phyloP scores from a whole-genome alignment of 225 moss, liverwort and hornwort genomes.

The Lunularia cruciata region DNA sequence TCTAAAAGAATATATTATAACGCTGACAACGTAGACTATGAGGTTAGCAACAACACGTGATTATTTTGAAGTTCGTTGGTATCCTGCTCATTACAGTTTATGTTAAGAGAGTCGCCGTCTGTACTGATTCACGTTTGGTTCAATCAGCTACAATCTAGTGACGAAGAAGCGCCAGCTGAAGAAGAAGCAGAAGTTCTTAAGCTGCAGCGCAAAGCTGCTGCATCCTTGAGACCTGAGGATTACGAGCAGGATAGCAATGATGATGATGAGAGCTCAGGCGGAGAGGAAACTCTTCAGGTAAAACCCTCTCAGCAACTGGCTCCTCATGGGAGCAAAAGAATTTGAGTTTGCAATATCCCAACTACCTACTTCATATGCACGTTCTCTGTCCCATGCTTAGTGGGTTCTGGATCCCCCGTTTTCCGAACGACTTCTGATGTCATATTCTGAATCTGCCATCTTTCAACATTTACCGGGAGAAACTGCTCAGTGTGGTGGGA shows the following conservation, averaged over 20 bases:
- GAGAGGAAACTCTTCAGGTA: constrained; percentile 70
- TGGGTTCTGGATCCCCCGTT: no score
- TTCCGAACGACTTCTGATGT: no score
- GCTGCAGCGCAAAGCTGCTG: constrained; percentile 72
- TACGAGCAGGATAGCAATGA: constrained; percentile 49
- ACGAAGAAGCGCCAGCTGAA: constrained; percentile 81
- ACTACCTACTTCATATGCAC: no score
- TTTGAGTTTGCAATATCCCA: no score
- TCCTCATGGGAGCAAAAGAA: no score
- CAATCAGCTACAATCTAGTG: constrained; percentile 79
- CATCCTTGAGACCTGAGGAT: constrained; percentile 72
- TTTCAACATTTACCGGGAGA: no score
- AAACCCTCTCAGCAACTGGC: no score
- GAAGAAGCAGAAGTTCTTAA: constrained; percentile 77
- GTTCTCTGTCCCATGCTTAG: no score
- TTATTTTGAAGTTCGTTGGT: neutral
- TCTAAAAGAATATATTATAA: constrained; percentile 82
- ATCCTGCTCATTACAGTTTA: no score
- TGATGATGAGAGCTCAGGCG: constrained; percentile 40
- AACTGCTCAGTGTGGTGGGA: no score
- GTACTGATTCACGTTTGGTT: neutral
- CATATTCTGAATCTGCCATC: no score
- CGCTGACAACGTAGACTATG: constrained; percentile 86
- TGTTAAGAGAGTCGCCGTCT: no score
- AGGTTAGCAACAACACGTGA: constrained; percentile 41